Percentiles rank a stretch among this genome's conserved stretches.
Conservation (phyloP, 495 filamentous ascomycete genomes). For the Aspergillus mulundensis region DNA sequence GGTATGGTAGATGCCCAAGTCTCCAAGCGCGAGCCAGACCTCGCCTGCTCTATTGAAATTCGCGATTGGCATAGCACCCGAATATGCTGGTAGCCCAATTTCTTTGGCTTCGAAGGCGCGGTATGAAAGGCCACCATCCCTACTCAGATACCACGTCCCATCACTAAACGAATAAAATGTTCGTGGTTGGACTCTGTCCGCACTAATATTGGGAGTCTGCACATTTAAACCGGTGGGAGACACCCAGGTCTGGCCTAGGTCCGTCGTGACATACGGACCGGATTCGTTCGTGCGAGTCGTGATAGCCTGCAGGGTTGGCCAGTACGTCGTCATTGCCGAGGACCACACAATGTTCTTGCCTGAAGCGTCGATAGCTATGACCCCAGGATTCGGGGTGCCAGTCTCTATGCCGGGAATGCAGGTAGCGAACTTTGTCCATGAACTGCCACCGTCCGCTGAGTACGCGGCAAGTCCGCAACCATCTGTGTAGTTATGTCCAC, state of each 20-base stretch:
- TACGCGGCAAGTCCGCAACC: constrained; percentile 49
- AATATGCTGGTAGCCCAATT: constrained; percentile 11
- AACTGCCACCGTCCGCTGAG: constrained; percentile 35
- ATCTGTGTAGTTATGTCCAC: constrained; percentile 34
- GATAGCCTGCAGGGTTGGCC: constrained; percentile 29
- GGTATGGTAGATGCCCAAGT: constrained; percentile 15
- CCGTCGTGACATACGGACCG: constrained; percentile 16
- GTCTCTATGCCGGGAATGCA: constrained; percentile 15
- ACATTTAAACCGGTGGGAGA: constrained; percentile 12
- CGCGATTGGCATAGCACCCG: constrained; percentile 13
- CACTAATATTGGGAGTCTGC: constrained; percentile 14
- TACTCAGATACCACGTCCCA: constrained; percentile 13
- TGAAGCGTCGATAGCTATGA: constrained; percentile 16
- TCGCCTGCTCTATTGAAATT: constrained; percentile 15
- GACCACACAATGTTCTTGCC: constrained; percentile 18
- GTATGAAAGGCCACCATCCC: constrained; percentile 13
- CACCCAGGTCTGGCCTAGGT: constrained; percentile 16
- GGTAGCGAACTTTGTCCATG: constrained; percentile 12
- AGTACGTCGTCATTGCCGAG: constrained; percentile 46
- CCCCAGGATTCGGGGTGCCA: constrained; percentile 11
- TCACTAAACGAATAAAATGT: constrained; percentile 18
- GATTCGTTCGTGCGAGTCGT: constrained; percentile 17
- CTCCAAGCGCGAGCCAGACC: constrained; percentile 16
- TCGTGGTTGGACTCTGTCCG: constrained; percentile 15
- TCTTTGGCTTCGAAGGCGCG: constrained; percentile 8